Conservation (phyloP, 257 asterid genomes). For the Striga asiatica region DNA sequence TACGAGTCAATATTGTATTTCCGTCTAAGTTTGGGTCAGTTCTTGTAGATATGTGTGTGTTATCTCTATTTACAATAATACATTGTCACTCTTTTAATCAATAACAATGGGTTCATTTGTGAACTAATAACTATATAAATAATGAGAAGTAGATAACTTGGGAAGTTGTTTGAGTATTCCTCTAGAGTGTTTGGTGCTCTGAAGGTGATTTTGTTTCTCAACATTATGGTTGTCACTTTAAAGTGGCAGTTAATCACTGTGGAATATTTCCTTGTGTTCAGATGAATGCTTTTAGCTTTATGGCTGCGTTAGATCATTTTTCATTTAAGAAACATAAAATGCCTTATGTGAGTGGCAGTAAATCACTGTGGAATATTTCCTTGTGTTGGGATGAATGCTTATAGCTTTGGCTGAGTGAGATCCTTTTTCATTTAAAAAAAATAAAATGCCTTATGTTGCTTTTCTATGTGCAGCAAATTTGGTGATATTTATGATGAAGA, state of each 20-base stretch:
- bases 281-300: conserved; percentile 8
- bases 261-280: neutral
- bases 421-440: conserved; percentile 13
- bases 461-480: conserved; percentile 64
- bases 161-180: conserved; percentile 6
- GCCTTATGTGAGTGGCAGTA: too few species aligned
- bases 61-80: too few species aligned
- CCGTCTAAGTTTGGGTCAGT: too few species aligned
- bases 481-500: conserved; percentile 90
- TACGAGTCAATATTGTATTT: too few species aligned
- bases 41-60: too few species aligned
- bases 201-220: too few species aligned
- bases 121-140: neutral
- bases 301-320: conserved; percentile 1
- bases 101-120: neutral
- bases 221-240: too few species aligned
- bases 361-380: neutral
- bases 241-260: too few species aligned
- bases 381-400: conserved; percentile 9
- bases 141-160: neutral
- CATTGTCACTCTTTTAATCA: neutral
- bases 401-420: neutral
- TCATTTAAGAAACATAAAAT: conserved; percentile 10
- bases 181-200: conserved; percentile 1
- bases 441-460: conserved; percentile 17